Percentiles rank a stretch among this genome's conserved stretches.
phyloP scores from a whole-genome alignment of 1,139 yeast genomes.

The Yamadazyma triangularis region DNA sequence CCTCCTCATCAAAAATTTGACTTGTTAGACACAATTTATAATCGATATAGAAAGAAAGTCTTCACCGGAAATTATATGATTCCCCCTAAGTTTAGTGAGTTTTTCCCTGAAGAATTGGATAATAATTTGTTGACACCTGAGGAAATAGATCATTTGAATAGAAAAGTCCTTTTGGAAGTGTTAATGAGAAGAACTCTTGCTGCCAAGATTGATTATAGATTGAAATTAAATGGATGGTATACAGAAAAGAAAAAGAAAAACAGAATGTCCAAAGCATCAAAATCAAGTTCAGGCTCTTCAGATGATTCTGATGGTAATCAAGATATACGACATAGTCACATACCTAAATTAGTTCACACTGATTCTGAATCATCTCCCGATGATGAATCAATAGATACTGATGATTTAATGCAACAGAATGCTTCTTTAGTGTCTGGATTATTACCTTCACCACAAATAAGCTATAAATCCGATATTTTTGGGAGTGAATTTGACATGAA shows the following conservation, averaged over 20 bases:
- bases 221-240: constrained; percentile 17
- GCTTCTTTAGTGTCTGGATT: constrained; percentile 29
- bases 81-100: constrained; percentile 25
- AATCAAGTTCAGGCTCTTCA: neutral
- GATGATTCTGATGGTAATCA: constrained; percentile 2
- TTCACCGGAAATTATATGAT: constrained; percentile 17
- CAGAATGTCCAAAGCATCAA: neutral
- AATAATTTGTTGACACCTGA: constrained; percentile 15
- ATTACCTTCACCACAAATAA: constrained; percentile 39
- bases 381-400: constrained; percentile 23
- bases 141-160: constrained; percentile 28
- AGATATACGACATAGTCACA: constrained; percentile 13
- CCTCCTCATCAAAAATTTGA: constrained; percentile 5
- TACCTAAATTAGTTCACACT: constrained; percentile 15
- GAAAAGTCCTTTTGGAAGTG: constrained; percentile 31
- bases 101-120: constrained; percentile 28
- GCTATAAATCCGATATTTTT: constrained; percentile 28
- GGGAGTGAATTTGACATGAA: constrained; percentile 17
- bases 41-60: constrained; percentile 25
- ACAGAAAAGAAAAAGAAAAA: neutral
- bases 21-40: constrained; percentile 17
- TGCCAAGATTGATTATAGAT: constrained; percentile 38
- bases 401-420: constrained; percentile 28
- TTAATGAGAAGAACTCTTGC: constrained; percentile 40
- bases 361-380: constrained; percentile 16